A percentile compares a stretch with the other conserved stretches of the same genome.
Conservation (phyloP, 225 moss, liverwort and hornwort genomes). For the Lunularia cruciata region DNA sequence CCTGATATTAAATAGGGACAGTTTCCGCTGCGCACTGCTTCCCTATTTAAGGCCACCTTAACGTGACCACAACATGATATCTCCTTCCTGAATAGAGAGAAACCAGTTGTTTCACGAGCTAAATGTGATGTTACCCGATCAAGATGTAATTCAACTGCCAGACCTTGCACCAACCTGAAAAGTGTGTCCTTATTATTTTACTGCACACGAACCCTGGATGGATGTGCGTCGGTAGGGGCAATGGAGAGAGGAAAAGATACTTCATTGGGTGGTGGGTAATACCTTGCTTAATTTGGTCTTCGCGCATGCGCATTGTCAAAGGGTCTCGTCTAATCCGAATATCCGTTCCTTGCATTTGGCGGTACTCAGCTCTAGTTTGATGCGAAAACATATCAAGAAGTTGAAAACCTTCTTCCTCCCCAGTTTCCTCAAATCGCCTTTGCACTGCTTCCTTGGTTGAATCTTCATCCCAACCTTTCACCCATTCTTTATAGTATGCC, state of each 20-base stretch:
- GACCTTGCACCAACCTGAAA: too few species aligned
- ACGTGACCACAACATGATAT: too few species aligned
- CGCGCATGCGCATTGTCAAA: conserved; percentile 82
- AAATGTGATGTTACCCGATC: too few species aligned
- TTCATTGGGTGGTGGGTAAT: not conserved
- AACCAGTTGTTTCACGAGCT: too few species aligned
- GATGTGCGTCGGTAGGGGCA: too few species aligned
- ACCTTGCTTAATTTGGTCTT: conserved; percentile 91
- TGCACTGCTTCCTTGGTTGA: conserved; percentile 68
- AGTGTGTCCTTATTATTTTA: too few species aligned
- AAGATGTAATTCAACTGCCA: too few species aligned
- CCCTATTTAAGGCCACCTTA: too few species aligned
- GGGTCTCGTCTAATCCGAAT: conserved; percentile 85
- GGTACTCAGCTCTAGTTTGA: conserved; percentile 72
- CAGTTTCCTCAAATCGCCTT: conserved; percentile 51
- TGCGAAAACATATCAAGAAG: conserved; percentile 80
- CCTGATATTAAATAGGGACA: too few species aligned
- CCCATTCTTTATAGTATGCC: conserved; percentile 95
- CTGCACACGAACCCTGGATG: too few species aligned
- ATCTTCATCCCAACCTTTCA: conserved; percentile 60
- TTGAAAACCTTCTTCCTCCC: conserved; percentile 70
- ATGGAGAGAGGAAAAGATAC: not conserved
- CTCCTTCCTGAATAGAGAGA: too few species aligned
- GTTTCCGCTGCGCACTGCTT: too few species aligned
- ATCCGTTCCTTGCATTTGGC: conserved; percentile 86